Evolutionary conservation across 163 green algal species (phyloP).

Genomic region (Volvox carteri): DNA sequence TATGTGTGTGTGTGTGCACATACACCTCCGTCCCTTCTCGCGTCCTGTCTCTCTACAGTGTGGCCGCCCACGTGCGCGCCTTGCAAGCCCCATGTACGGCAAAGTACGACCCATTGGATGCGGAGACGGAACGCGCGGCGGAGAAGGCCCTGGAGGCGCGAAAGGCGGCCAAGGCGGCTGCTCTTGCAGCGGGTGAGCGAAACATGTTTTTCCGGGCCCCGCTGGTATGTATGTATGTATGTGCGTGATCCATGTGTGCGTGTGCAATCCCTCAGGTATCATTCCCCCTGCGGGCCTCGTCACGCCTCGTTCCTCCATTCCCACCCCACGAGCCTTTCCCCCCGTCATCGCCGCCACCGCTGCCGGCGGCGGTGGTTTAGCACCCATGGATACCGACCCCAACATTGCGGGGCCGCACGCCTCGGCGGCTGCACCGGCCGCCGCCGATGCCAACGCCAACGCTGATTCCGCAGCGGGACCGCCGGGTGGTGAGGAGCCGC

Average conservation of each 20-base stretch:
- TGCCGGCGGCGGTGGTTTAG: background rate
- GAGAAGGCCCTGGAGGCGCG: constrained; percentile 34
- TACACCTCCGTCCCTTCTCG: background rate
- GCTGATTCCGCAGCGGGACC: constrained; percentile 6
- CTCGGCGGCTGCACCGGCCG: background rate
- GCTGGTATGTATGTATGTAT: background rate
- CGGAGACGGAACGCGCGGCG: constrained; percentile 37
- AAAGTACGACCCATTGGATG: background rate
- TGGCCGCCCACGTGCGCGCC: constrained; percentile 90
- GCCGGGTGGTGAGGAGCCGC: constrained; percentile 26
- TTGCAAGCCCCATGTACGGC: constrained; percentile 70
- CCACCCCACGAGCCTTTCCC: background rate
- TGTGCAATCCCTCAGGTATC: constrained; percentile 1
- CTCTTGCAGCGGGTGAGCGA: constrained; percentile 22
- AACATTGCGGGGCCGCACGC: no score
- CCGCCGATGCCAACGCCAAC: background rate
- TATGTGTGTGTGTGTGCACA: background rate
- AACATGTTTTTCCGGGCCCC: background rate
- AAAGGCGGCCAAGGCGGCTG: constrained; percentile 15
- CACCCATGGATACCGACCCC: constrained; percentile 7
- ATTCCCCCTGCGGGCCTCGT: background rate
- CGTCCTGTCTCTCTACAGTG: constrained; percentile 63
- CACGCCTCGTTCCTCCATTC: constrained; percentile 6
- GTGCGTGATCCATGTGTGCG: background rate
- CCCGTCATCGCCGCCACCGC: background rate